Base-by-base conservation (phyloP, 1,139 yeast species). In the Tardiomyces depauwii region DNA sequence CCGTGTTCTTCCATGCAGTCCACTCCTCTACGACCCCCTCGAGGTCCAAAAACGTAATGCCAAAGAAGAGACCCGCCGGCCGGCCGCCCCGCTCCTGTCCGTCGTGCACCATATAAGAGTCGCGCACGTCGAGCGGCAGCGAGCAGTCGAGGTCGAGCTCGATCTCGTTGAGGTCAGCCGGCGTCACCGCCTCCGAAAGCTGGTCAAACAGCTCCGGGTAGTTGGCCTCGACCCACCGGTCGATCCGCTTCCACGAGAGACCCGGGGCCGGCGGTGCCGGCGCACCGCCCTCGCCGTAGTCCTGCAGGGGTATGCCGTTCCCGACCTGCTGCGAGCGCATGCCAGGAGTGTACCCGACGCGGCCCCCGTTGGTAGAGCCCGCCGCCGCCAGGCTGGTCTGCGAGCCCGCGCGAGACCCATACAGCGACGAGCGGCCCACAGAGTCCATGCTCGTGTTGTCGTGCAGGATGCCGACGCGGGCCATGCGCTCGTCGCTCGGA, bases 131-230 rank as follows among this genome's bases (percentile, higher is more conserved):
- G 2, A 73, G 67, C 1, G 95, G 94, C 46, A 85, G 70, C 27
- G 77, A 68, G 53, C 80, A 69, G 44, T 76, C 82, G 55, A 82
- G 68, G 60, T 84, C 93, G 51, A 74, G 74, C 60, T 84, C 93
- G 53, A 85, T 73, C 55, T 82, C 91, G 62, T 81, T 80, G 59
- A 85, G 71, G 61, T 85, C 94, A 30, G 84, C 82, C 21, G 76
- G 71, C 2, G 91, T 82, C 11, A 78, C 93, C 4, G 86, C 85
- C 49, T 74, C 76, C 54, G 78, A 75, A 57, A 85, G 65, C 61
- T 77, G 80, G 60, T 85, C 94, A 43, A 71, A 81, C 47, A 85
- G 73, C 62, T 85, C 95, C 1, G 94, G 91, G 59, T 81, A 85
- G 61, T 82, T 82, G 45, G 76, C 76, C 42, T 83, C 93, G 50